These are phyloP conservation scores for Neofusicoccum umdonicola DNA, from an alignment of 2,329 filamentous ascomycete genomes.

Conservation along the genomic window DNA sequence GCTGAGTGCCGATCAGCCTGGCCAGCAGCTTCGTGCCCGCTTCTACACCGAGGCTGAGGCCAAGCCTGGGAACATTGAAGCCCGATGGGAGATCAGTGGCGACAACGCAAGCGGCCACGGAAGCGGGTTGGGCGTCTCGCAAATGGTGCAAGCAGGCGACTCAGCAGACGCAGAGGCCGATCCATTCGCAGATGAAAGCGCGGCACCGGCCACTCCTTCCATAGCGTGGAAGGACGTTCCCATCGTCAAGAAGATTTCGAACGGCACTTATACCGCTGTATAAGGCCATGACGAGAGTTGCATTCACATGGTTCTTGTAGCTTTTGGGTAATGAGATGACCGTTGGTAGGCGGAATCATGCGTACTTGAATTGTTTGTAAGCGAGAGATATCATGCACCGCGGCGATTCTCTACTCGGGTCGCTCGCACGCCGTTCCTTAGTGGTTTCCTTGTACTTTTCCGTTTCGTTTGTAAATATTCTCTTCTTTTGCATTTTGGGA, in stretches of 20 bases:
- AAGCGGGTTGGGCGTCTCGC: slow-evolving; percentile 61
- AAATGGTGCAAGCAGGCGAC: slow-evolving; percentile 40
- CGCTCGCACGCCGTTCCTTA: slow-evolving; percentile 4
- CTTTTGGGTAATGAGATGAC: slow-evolving; percentile 8
- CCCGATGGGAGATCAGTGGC: slow-evolving; percentile 70
- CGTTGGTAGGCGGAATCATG: slow-evolving; percentile 7
- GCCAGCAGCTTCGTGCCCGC: slow-evolving; percentile 77
- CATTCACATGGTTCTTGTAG: slow-evolving; percentile 1
- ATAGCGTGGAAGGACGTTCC: slow-evolving; percentile 33
- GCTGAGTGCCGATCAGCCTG: slow-evolving; percentile 54
- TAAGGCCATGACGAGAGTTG: not conserved
- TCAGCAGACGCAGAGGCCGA: slow-evolving; percentile 53
- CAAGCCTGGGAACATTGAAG: slow-evolving; percentile 74
- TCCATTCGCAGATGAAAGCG: slow-evolving; percentile 68
- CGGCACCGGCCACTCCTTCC: slow-evolving; percentile 24
- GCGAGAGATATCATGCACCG: slow-evolving; percentile 12
- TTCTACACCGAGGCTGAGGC: slow-evolving; percentile 72
- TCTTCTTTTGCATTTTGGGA: not conserved
- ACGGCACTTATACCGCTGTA: slow-evolving; percentile 31
- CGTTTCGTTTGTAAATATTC: slow-evolving; percentile 9
- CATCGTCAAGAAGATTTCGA: slow-evolving; percentile 36
- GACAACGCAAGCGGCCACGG: slow-evolving; percentile 50
- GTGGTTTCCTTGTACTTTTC: not conserved
- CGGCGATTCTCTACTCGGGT: not conserved
- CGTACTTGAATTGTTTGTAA: not conserved